These are phyloP conservation scores for Rhynchosporium secalis DNA, from an alignment of 2,329 filamentous ascomycete species.

Conservation along the genomic window DNA sequence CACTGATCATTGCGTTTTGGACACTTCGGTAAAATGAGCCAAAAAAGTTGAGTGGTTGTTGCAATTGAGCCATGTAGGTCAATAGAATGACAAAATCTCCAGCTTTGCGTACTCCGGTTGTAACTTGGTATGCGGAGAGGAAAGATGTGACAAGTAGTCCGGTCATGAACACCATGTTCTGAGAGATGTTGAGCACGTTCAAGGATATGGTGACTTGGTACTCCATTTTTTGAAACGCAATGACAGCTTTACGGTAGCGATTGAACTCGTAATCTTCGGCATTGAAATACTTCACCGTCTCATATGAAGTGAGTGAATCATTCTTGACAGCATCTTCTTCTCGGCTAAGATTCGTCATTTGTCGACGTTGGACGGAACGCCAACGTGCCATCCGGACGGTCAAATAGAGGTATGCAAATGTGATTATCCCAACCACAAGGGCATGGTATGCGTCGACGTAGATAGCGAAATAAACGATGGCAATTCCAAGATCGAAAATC, in stretches of 20 bases:
- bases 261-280: conserved; percentile 77
- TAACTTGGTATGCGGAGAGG: conserved; percentile 76
- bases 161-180: conserved; percentile 77
- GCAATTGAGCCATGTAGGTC: conserved; percentile 77
- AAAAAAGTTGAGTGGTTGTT: conserved; percentile 81
- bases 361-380: conserved; percentile 82
- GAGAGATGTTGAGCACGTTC: conserved; percentile 78
- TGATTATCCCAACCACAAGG: conserved; percentile 84
- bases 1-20: conserved; percentile 95
- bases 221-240: conserved; percentile 71
- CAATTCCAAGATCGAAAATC: conserved; percentile 84
- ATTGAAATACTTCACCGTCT: conserved; percentile 91
- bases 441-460: conserved; percentile 87
- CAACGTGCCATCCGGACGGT: conserved; percentile 96
- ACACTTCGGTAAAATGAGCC: conserved; percentile 96
- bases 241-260: conserved; percentile 70
- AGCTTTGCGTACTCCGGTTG: conserved; percentile 61
- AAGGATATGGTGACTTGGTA: conserved; percentile 75
- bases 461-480: conserved; percentile 77
- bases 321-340: conserved; percentile 98
- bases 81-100: conserved; percentile 73
- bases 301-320: conserved; percentile 98
- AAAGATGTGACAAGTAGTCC: conserved; percentile 72
- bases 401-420: conserved; percentile 94
- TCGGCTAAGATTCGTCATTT: conserved; percentile 92